Evolutionary conservation across 345 rosid genomes (phyloP), one percentile per base, ranked within the genome.

Genomic region (Combretum micranthum): DNA sequence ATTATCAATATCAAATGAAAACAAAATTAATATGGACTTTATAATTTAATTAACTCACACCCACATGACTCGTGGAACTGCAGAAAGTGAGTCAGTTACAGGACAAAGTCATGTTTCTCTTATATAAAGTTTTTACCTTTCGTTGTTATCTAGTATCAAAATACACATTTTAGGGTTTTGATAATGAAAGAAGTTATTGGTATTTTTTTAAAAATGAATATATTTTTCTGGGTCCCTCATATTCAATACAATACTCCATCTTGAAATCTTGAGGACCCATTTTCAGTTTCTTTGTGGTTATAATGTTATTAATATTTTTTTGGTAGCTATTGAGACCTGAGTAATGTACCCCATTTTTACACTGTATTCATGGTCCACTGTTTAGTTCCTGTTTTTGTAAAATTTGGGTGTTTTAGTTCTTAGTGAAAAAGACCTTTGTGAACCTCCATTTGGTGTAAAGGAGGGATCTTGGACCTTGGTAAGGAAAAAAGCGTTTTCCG

Each of bases 391-490:
- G 10, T 32, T 32, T 9, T 32, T 32, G 39, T 32, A 32, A 7
- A 32, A 5, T 32, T 32, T 7, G 39, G 39, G 39, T 32, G 10
- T 32, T n/a, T 25, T 25, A 25, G 32, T 66, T 42, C 52, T 48
- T 21, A 47, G 32, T 19, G 44, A 37, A 32, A n/a, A 5, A 2
- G 42, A 42, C 44, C n/a, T 46, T 62, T 15, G 23, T 23, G 26
- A 44, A 25, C 67, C 72, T 71, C 57, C 18, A 81, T 78, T 77
- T 83, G 76, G 67, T 66, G 8, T 69, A 64, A 71, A 59, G 53
- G 72, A 56, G 65, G 77, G 75, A 62, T 67, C 64, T 70, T n/a
- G n/a, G n/a, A n/a, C n/a, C n/a, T n/a, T 69, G 69, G 69, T 60
- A 50, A 69, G 66, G 65, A 72, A 70, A 63, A 69, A 77, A 52